Evolutionary conservation across 163 green algal species (phyloP).

Genomic region (Scenedesmus sp.): DNA sequence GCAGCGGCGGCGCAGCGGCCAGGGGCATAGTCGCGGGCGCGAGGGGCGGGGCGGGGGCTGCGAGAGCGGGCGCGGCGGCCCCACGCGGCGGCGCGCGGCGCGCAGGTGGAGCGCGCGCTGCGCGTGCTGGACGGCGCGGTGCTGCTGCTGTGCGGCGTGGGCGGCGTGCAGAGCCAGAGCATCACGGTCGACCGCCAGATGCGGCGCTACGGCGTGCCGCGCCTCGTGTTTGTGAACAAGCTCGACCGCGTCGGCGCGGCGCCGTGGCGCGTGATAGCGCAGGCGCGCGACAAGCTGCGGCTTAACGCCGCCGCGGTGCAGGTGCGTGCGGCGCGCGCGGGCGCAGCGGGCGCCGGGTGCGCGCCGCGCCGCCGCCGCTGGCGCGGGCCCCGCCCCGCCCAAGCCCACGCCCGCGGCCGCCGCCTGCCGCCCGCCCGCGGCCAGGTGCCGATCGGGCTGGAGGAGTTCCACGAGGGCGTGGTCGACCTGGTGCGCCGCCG

Average conservation of each 20-base stretch:
- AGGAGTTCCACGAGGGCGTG: conserved; percentile 90
- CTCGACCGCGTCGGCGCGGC: conserved; percentile 88
- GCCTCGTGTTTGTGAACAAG: conserved; percentile 97
- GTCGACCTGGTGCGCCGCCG: conserved; percentile 89
- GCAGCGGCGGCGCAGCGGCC: too few species aligned
- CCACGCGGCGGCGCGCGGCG: too few species aligned
- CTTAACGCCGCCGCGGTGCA: conserved; percentile 88
- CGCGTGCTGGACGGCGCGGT: conserved; percentile 97
- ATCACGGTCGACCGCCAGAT: conserved; percentile 98
- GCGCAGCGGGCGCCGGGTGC: not conserved
- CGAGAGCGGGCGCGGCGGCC: too few species aligned
- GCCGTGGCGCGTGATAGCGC: conserved; percentile 86
- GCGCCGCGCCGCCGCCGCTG: too few species aligned
- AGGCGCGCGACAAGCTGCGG: conserved; percentile 92
- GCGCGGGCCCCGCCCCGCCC: too few species aligned
- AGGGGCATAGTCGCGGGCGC: too few species aligned
- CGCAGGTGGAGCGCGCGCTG: conserved; percentile 91
- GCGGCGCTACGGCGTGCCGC: conserved; percentile 91
- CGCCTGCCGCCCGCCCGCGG: too few species aligned
- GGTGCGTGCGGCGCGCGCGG: conserved; percentile 22
- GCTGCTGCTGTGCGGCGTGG: conserved; percentile 93
- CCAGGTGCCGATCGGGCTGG: conserved; percentile 92
- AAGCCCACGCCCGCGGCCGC: too few species aligned
- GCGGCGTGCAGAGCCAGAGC: conserved; percentile 92
- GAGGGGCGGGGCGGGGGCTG: too few species aligned